Evolutionary conservation across 345 rosid genomes (phyloP), one percentile per base, ranked within the genome.

Genomic region (Syzygium oleosum): DNA sequence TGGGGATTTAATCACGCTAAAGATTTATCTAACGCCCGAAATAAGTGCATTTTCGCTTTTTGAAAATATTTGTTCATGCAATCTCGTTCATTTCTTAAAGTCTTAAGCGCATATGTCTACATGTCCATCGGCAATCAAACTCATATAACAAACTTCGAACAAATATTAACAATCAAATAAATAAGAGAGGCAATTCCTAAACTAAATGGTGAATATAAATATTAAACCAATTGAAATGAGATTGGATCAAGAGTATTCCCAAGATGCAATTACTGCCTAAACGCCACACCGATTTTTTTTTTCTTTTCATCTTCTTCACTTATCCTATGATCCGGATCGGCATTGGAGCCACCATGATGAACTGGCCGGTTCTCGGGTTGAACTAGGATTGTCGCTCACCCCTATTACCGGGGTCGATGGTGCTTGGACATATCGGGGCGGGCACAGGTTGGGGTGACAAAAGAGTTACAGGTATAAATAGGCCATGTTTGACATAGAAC

Each of bases 211-310:
- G 73, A 61, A 61, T 61, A n/a, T 61, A n/a, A 61, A 61, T 31
- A 61, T 6, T 27, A n/a, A 61, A 15, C 73, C 73, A n/a, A 61
- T 3, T 61, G 68, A 61, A 61, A 61, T n/a, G 68, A n/a, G 68
- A 61, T n/a, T n/a, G 34, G 2, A n/a, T 61, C 73, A 61, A n/a
- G n/a, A n/a, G 17, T 8, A 61, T 0, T 61, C 19, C 73, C n/a
- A 12, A 27, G 73, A 27, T 61, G 73, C 73, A 61, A 61, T n/a
- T 61, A 27, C 4, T 61, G 17, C 34, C 73, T n/a, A 13, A 13
- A 61, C 1, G 4, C 0, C 19, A 13, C 6, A 7, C 17, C 6
- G 3, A 27, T 1, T 59, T 59, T 27, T 59, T 5, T 25, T 59
- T 59, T 59, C 6, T 12, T 61, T n/a, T 61, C n/a, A 61, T 61